Percentiles rank a stretch among this genome's conserved stretches.
These are phyloP conservation scores for Pholiota conissans DNA, from an alignment of 768 basidiomycete genomes.

Conservation along the genomic window DNA sequence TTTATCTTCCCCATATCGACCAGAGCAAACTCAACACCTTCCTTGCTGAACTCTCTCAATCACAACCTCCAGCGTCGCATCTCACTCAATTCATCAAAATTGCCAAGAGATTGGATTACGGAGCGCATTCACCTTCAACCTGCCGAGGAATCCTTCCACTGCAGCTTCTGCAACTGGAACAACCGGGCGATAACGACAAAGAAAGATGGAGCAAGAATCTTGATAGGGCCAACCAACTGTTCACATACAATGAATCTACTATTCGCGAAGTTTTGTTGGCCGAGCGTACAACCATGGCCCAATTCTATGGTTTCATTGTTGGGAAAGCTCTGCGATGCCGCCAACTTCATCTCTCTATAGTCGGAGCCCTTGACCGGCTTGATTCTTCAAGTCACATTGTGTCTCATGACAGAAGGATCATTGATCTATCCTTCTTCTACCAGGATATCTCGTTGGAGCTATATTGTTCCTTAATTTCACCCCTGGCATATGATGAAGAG, in stretches of 20 bases:
- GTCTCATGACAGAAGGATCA: conserved; percentile 53
- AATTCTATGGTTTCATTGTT: conserved; percentile 72
- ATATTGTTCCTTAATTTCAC: conserved; percentile 64
- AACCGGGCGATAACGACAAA: conserved; percentile 38
- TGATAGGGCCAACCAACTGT: conserved; percentile 50
- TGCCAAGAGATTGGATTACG: conserved; percentile 56
- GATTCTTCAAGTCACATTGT: conserved; percentile 44
- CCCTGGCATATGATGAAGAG: conserved; percentile 55
- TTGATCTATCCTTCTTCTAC: conserved; percentile 60
- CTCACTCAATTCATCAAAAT: conserved; percentile 45
- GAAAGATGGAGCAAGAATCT: conserved; percentile 47
- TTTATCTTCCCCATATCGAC: conserved; percentile 61
- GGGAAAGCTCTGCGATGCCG: conserved; percentile 67
- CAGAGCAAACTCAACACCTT: conserved; percentile 57
- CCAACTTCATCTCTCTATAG: conserved; percentile 57
- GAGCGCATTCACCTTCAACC: conserved; percentile 35
- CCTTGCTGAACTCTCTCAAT: conserved; percentile 52
- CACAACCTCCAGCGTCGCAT: conserved; percentile 33
- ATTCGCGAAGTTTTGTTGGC: conserved; percentile 64
- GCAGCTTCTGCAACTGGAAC: conserved; percentile 47
- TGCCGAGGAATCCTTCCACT: conserved; percentile 38
- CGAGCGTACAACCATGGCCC: conserved; percentile 69
- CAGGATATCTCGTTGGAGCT: conserved; percentile 64
- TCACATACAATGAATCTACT: conserved; percentile 49
- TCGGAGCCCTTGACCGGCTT: conserved; percentile 44